Percentiles rank a stretch among this genome's conserved stretches.
phyloP scores from a whole-genome alignment of 345 rosid genomes.

The Anacardium occidentale region DNA sequence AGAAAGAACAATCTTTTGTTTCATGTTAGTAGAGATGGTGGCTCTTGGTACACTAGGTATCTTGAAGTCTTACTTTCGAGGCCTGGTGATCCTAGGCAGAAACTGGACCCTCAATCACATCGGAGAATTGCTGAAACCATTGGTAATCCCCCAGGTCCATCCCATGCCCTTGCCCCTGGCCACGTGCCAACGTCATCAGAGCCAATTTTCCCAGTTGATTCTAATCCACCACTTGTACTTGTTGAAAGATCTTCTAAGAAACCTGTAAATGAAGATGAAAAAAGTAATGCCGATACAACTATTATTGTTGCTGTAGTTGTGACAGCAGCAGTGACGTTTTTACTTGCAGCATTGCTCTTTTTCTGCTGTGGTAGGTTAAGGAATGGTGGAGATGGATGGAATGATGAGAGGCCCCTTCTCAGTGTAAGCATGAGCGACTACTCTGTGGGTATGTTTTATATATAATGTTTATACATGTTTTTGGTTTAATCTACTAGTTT shows the following conservation, averaged over 20 bases:
- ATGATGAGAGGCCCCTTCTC: constrained; percentile 91
- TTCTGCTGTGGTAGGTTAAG: constrained; percentile 50
- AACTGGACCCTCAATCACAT: constrained; percentile 34
- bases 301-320: constrained; percentile 66
- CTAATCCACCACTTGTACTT: constrained; percentile 30
- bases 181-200: neutral
- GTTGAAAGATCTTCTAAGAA: constrained; percentile 24
- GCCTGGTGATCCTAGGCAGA: constrained; percentile 38
- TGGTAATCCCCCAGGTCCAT: constrained; percentile 24
- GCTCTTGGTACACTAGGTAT: constrained; percentile 35
- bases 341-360: constrained; percentile 64
- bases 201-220: constrained; percentile 31
- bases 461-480: neutral
- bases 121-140: constrained; percentile 28
- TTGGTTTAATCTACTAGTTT: constrained; percentile 1
- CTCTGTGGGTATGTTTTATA: constrained; percentile 51
- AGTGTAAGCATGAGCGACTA: constrained; percentile 70
- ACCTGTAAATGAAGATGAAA: constrained; percentile 18
- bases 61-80: constrained; percentile 29
- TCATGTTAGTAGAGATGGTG: constrained; percentile 39
- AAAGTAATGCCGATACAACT: constrained; percentile 31
- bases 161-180: constrained; percentile 13
- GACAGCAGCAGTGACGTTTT: constrained; percentile 69
- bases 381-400: constrained; percentile 40
- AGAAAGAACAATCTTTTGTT: constrained; percentile 43